Percentiles rank a stretch among this genome's conserved stretches.
Conservation (phyloP, 2,329 filamentous ascomycete genomes). For the Sphaerulina musiva region DNA sequence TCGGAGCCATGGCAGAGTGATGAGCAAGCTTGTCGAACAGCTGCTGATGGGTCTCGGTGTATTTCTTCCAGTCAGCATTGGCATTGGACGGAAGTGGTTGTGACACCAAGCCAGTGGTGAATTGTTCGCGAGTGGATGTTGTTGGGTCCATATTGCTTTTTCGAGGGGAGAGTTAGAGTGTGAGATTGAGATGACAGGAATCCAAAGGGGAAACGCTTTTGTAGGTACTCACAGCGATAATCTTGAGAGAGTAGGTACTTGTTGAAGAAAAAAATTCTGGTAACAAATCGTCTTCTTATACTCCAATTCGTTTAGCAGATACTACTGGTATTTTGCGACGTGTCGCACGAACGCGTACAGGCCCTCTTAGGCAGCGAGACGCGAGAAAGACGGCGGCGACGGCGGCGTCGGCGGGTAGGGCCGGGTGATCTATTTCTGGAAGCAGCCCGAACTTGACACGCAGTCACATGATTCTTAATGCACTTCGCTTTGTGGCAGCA, state of each 20-base stretch:
- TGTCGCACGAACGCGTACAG: too few species aligned
- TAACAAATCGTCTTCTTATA: too few species aligned
- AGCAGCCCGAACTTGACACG: not conserved
- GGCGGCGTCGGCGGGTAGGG: too few species aligned
- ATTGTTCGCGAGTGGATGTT: constrained; percentile 27
- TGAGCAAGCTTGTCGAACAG: constrained; percentile 29
- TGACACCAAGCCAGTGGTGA: constrained; percentile 22
- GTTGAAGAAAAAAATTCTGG: too few species aligned
- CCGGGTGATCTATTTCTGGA: not conserved
- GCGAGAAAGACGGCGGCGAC: too few species aligned
- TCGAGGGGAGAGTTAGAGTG: not conserved
- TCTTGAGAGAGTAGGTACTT: not conserved
- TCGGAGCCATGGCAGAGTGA: constrained; percentile 32
- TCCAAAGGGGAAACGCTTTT: not conserved
- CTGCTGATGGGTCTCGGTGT: constrained; percentile 16
- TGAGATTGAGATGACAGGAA: not conserved
- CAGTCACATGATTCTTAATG: not conserved
- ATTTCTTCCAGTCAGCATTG: constrained; percentile 19
- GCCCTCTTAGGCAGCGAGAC: too few species aligned
- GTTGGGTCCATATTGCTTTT: constrained; percentile 21
- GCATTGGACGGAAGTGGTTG: constrained; percentile 19
- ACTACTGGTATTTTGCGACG: too few species aligned
- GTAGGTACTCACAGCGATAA: not conserved
- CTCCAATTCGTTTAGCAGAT: too few species aligned
- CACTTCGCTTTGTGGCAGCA: not conserved